These are phyloP conservation scores for Schoenoplectus tabernaemontani DNA, from an alignment of 202 grass and related monocot species.

Conservation along the genomic window DNA sequence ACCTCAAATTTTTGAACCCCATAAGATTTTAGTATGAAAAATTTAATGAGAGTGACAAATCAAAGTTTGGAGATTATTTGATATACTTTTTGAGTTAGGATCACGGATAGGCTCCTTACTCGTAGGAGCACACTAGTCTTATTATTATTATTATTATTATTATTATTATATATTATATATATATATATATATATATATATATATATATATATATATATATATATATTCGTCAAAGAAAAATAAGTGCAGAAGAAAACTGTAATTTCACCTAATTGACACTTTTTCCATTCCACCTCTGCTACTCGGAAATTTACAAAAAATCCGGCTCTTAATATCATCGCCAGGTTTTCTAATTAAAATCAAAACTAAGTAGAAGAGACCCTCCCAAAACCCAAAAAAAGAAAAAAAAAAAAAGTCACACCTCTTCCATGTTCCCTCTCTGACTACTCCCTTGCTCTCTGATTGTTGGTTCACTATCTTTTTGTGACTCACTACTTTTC, in stretches of 20 bases:
- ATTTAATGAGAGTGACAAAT: no score
- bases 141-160: no score
- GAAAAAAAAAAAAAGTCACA: conserved; percentile 38
- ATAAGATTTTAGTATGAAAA: no score
- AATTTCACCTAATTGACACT: background rate
- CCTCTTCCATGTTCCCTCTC: conserved; percentile 38
- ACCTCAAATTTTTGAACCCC: no score
- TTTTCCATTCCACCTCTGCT: background rate
- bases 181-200: no score
- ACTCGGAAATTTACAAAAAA: conserved; percentile 25
- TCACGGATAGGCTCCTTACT: no score
- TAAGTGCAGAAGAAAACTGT: background rate
- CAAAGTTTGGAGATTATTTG: no score
- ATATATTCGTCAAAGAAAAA: background rate
- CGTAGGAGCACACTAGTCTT: no score
- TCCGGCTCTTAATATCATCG: conserved; percentile 13
- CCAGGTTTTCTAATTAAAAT: background rate
- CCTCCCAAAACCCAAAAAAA: conserved; percentile 18
- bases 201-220: no score
- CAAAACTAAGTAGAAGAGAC: conserved; percentile 10
- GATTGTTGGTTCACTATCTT: conserved; percentile 35
- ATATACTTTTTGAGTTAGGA: no score
- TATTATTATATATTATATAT: no score
- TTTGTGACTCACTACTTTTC: conserved; percentile 35
- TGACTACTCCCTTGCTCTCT: conserved; percentile 47